Conservation (phyloP, 192 early-diverging fungal species). For the Podila epicladia region DNA sequence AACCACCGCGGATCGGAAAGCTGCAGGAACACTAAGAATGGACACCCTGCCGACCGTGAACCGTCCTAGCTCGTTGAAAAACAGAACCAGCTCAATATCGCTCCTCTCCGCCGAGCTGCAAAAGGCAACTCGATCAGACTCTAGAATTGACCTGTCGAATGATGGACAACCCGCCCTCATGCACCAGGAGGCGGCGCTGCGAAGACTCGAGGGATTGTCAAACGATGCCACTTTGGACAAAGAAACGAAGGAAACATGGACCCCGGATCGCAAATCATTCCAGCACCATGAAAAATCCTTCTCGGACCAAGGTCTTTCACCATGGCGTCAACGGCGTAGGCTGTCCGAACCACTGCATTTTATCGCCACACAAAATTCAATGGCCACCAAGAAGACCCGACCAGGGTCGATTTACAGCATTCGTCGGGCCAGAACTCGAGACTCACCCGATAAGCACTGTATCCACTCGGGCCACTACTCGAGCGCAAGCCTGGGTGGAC, state of each 20-base stretch:
- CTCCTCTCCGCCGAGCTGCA: conserved; percentile 40
- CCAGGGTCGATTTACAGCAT: conserved; percentile 44
- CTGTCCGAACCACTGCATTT: conserved; percentile 39
- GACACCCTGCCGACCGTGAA: neutral
- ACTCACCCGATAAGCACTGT: conserved; percentile 11
- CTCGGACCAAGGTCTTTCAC: conserved; percentile 15
- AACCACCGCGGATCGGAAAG: neutral
- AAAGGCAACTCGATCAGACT: conserved; percentile 15
- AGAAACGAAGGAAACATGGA: neutral
- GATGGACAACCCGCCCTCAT: neutral
- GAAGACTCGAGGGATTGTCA: conserved; percentile 2
- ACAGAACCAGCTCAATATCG: conserved; percentile 15
- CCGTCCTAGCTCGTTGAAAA: conserved; percentile 3
- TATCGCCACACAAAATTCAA: conserved; percentile 4
- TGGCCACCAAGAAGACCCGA: conserved; percentile 20
- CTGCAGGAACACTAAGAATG: neutral
- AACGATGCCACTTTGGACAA: neutral
- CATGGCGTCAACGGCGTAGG: conserved; percentile 22
- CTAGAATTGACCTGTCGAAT: neutral
- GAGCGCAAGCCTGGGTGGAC: conserved; percentile 9
- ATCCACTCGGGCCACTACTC: conserved; percentile 18
- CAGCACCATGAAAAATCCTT: conserved; percentile 17
- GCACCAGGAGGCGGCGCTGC: conserved; percentile 1
- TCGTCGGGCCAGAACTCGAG: conserved; percentile 9
- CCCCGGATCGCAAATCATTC: neutral